phyloP scores from a whole-genome alignment of 257 asterid genomes.

The Solanum rostratum region DNA sequence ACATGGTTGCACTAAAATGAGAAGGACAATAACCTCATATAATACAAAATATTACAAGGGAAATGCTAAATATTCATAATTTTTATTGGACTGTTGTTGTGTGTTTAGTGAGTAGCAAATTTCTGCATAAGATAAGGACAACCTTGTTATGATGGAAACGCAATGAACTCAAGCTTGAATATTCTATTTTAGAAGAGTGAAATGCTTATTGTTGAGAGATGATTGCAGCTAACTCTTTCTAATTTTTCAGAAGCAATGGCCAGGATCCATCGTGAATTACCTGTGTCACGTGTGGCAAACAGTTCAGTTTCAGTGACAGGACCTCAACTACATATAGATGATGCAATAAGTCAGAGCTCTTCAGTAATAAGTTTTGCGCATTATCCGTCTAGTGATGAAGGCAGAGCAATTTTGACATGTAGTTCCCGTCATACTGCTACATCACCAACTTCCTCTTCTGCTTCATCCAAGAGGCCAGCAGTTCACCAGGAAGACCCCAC shows the following conservation, averaged over 20 bases:
- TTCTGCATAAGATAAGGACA: no score
- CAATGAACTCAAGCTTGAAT: not conserved
- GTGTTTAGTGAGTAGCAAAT: no score
- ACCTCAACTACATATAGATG: not conserved
- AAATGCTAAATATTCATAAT: no score
- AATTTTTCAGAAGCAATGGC: not conserved
- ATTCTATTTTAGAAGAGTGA: not conserved
- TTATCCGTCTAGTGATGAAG: not conserved
- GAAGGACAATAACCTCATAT: no score
- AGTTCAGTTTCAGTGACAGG: not conserved
- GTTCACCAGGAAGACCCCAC: not conserved
- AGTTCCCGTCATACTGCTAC: not conserved
- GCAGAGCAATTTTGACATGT: no score
- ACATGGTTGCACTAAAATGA: no score
- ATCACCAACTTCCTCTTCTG: not conserved
- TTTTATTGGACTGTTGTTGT: no score
- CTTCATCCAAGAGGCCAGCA: not conserved
- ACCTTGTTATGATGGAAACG: not conserved
- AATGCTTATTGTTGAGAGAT: not conserved
- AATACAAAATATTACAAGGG: no score
- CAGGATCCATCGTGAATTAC: not conserved
- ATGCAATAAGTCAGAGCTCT: not conserved
- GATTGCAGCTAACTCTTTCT: not conserved
- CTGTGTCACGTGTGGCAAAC: not conserved
- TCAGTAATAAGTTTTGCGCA: not conserved